Base-by-base conservation (phyloP, 768 basidiomycete species). In the Kwoniella dendrophila region DNA sequence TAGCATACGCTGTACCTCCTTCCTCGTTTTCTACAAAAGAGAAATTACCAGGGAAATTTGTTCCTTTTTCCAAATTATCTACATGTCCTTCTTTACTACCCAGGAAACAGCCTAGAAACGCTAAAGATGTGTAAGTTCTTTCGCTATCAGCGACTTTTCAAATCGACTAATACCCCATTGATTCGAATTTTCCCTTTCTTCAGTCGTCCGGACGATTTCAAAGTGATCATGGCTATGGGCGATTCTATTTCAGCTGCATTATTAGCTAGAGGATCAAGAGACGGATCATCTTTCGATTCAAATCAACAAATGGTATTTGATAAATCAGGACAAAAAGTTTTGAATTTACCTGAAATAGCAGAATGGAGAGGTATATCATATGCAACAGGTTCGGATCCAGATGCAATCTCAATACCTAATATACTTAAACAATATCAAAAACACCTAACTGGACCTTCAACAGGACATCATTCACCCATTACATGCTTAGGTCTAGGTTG, bases 231-330 rank as follows among this genome's bases (percentile, higher is more conserved):
- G 63, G 78, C 77, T 11, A 12, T 80, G n/a, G 79, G 79, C 12
- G 79, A 80, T 50, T 76, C 74, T 1, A 79, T 80, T 56, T 77
- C 79, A 2, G 79, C 78, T 6, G 79, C 70, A 0, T 44, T 73
- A 7, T 67, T 80, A 44, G 77, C 77, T 26, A 45, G 61, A 47
- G 54, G 71, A 14, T 47, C 65, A 10, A 66, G 62, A 36, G 22
- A 50, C 1, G 59, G 65, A 11, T 30, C 24, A 1, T 16, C 36
- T 1, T 33, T 16, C 1, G 36, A n/a, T 6, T 22, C 44, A 61
- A 27, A 2, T 30, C 4, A 51, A 33, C 51, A 52, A 52, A 52
- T 6, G 43, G 38, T 40, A 26, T 36, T 36, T 18, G 26, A 30
- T 53, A 10, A n/a, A n/a, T n/a, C n/a, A n/a, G n/a, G n/a, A n/a